Base-by-base conservation (phyloP, 2,329 filamentous ascomycete genomes). In the Metarhizium humberi region DNA sequence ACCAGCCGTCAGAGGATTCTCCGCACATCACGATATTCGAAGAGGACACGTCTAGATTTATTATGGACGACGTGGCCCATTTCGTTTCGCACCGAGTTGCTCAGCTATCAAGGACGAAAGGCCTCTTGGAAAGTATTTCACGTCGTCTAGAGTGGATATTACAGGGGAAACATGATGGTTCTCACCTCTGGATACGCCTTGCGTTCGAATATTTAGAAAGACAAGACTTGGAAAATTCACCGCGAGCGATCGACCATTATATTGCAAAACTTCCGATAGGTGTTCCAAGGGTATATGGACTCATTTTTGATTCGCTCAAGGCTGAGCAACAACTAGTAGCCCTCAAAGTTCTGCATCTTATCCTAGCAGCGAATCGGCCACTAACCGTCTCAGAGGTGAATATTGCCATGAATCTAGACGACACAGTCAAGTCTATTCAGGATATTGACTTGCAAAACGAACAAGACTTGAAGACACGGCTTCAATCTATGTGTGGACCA, bases 161-260 rank as follows among this genome's bases (percentile, higher is more conserved):
- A 47, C 55, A 59, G 25, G 48, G 51, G 10, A 55, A 54, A 34
- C 30, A 56, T 1, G 60, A 73, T 42, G 65, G 69, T 10, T 73
- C 69, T 0, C 73, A 72, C 53, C 67, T 74, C 20, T 74, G 67
- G 70, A 59, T 71, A 5, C 62, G 69, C 45, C 63, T 73, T 53
- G 61, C 71, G 1, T 68, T 72, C 7, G 60, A 71, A 14, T 61
- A 66, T 51, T 55, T 73, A 13, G 40, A 63, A 55, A 50, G 14
- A 32, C 25, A 54, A 6, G 30, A 29, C 49, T 62, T 68, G 34
- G 64, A 64, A 42, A 63, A 58, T 45, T 63, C 55, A 25, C 11
- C 20, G 1, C 59, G 56, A 38, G 62, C 57, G 6, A 45, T 66
- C 20, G 46, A 62, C 13, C 38, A 38, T 6, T 30, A 57, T 10